Percentiles rank a stretch among this genome's conserved stretches.
phyloP scores from a whole-genome alignment of 2,329 filamentous ascomycete species.

The Aspergillus eucalypticola region DNA sequence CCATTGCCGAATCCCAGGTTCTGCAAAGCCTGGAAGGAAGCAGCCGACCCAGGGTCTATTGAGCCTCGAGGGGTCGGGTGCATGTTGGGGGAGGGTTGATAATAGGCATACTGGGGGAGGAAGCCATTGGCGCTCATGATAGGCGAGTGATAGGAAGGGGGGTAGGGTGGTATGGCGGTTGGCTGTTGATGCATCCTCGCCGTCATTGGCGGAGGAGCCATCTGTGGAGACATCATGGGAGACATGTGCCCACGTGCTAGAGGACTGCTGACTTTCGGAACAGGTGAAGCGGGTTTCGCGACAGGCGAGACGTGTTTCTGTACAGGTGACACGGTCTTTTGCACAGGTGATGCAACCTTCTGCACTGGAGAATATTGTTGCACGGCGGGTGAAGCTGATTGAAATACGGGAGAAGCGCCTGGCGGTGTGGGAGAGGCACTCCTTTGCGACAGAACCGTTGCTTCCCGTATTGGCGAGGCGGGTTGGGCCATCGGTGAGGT shows the following conservation, averaged over 20 bases:
- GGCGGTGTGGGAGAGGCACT: slow-evolving; percentile 17
- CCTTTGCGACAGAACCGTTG: slow-evolving; percentile 12
- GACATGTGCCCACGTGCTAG: slow-evolving; percentile 40
- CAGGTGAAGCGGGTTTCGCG: slow-evolving; percentile 29
- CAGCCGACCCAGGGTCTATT: slow-evolving; percentile 32
- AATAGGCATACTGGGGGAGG: slow-evolving; percentile 35
- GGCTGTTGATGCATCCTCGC: slow-evolving; percentile 26
- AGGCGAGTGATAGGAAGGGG: slow-evolving; percentile 38
- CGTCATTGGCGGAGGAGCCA: slow-evolving; percentile 23
- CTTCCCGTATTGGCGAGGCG: slow-evolving; percentile 14
- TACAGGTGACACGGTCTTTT: slow-evolving; percentile 17
- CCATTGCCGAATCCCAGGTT: slow-evolving; percentile 27
- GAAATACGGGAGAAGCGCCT: slow-evolving; percentile 17
- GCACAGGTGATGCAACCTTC: slow-evolving; percentile 20
- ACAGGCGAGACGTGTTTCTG: slow-evolving; percentile 23
- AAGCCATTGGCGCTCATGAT: slow-evolving; percentile 37
- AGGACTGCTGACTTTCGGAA: slow-evolving; percentile 38
- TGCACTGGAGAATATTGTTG: slow-evolving; percentile 18
- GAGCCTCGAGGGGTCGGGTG: slow-evolving; percentile 34
- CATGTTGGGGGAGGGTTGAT: slow-evolving; percentile 29
- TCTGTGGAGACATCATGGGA: slow-evolving; percentile 37
- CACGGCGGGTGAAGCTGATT: slow-evolving; percentile 14
- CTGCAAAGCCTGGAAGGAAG: slow-evolving; percentile 35
- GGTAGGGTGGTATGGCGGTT: slow-evolving; percentile 23
- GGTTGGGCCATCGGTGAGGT: slow-evolving; percentile 15